Evolutionary conservation across 441 rosid species (phyloP), one percentile per base, ranked within the genome.

Genomic region (Capsella rubella): DNA sequence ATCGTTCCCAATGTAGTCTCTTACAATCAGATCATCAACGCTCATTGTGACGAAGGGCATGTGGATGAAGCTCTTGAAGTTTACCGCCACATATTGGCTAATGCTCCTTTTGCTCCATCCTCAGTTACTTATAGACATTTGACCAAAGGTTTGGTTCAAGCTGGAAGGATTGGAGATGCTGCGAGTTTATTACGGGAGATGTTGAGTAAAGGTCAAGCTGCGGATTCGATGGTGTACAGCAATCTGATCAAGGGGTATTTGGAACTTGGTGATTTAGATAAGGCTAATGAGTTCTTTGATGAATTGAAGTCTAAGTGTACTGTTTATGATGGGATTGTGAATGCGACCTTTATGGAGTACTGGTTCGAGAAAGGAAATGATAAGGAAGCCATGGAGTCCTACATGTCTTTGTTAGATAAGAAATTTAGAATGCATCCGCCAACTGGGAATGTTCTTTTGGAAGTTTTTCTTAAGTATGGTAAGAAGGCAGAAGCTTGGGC

Each of bases 291-390:
- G 80, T 82, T 95, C 67, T 95, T 92, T 21, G 91, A 83, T 80
- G 99, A 95, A 79, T 78, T 95, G 79, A 88, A 84, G 61, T 86
- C 83, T 65, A 85, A 90, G 81, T 92, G 98, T 64, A 37, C 83
- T 34, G 97, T 91, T 59, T 92, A 95, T 62, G 99, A 95, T 73
- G 99, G 98, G 28, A 87, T 89, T 46, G 93, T 95, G 39, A 88
- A 81, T 75, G 97, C 95, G 0, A 87, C 99, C 0, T 89, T 82
- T 76, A 93, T 95, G 97, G 98, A 95, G 49, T 91, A 94, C 87
- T 95, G 95, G 93, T 92, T 95, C 76, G 88, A 87, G 52, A 87
- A 87, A 72, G 97, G 93, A 25, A 88, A 87, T 50, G 98, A 83
- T 63, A 90, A 84, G 81, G 97, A 91, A 72, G 97, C 89, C 1